Conservation (phyloP, 202 grass and related monocot genomes). For the Zizania palustris region DNA sequence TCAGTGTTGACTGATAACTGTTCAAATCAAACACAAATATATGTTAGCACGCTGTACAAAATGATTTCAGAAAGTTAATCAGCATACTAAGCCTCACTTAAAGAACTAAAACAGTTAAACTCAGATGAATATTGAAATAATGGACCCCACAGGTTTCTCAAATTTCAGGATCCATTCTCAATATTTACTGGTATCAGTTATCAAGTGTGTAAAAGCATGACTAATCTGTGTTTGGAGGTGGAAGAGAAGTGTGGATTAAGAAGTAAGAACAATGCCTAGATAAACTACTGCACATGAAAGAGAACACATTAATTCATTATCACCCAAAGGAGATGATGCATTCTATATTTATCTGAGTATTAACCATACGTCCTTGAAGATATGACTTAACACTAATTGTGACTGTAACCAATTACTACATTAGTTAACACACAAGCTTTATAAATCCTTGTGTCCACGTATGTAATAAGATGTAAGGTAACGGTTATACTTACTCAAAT, state of each 20-base stretch:
- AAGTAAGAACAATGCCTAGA: neutral
- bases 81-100: conserved; percentile 34
- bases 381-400: conserved; percentile 10
- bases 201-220: conserved; percentile 9
- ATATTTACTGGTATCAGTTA: neutral
- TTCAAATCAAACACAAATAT: conserved; percentile 32
- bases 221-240: conserved; percentile 16
- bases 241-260: conserved; percentile 20
- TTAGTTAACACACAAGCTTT: conserved; percentile 6
- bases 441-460: neutral
- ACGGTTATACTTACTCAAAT: conserved; percentile 60
- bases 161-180: conserved; percentile 14
- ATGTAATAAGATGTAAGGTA: conserved; percentile 2
- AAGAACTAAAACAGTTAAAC: conserved; percentile 13
- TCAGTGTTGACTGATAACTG: conserved; percentile 77
- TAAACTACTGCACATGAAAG: conserved; percentile 7
- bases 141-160: neutral
- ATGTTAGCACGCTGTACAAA: conserved; percentile 34
- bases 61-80: conserved; percentile 4
- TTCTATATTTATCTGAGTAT: conserved; percentile 11
- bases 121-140: neutral
- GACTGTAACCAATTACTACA: conserved; percentile 8
- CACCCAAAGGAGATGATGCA: conserved; percentile 20
- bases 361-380: neutral
- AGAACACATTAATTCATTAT: neutral